These are phyloP conservation scores for Cladorrhinum samala DNA, from an alignment of 495 filamentous ascomycete species.

Conservation along the genomic window DNA sequence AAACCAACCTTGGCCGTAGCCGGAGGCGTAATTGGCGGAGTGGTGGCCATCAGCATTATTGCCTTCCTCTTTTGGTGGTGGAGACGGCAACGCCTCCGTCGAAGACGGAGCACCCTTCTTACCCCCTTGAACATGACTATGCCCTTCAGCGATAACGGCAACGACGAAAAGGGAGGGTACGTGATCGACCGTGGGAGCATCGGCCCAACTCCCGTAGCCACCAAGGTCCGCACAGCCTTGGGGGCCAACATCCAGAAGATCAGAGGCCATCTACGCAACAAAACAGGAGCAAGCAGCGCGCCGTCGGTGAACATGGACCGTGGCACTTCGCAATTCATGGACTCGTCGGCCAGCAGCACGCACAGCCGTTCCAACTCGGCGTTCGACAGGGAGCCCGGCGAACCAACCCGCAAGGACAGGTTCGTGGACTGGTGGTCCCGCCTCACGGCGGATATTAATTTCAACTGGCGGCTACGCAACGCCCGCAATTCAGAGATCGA, in stretches of 20 bases:
- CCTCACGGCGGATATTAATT: slow-evolving; percentile 19
- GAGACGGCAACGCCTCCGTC: slow-evolving; percentile 34
- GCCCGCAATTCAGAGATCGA: slow-evolving; percentile 7
- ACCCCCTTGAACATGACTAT: slow-evolving; percentile 36
- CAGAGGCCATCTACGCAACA: slow-evolving; percentile 30
- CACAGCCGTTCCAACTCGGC: slow-evolving; percentile 37
- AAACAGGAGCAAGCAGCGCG: slow-evolving; percentile 24
- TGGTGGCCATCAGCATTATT: slow-evolving; percentile 38
- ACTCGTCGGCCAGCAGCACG: slow-evolving; percentile 18
- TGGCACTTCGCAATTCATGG: slow-evolving; percentile 47
- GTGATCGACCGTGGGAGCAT: slow-evolving; percentile 36
- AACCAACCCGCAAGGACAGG: slow-evolving; percentile 26
- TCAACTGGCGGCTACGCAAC: neutral
- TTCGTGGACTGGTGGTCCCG: slow-evolving; percentile 39
- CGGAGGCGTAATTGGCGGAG: slow-evolving; percentile 45
- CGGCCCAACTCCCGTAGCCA: slow-evolving; percentile 34
- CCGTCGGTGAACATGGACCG: slow-evolving; percentile 45
- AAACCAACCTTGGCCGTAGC: slow-evolving; percentile 40
- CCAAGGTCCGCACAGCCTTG: slow-evolving; percentile 32
- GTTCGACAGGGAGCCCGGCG: neutral
- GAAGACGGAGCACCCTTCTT: slow-evolving; percentile 37
- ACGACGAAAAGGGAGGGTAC: slow-evolving; percentile 36
- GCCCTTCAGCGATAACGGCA: slow-evolving; percentile 8
- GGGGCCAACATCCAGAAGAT: slow-evolving; percentile 34
- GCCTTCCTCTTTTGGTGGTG: slow-evolving; percentile 45